These are phyloP conservation scores for Rhodamnia argentea DNA, from an alignment of 345 rosid species.

Conservation along the genomic window DNA sequence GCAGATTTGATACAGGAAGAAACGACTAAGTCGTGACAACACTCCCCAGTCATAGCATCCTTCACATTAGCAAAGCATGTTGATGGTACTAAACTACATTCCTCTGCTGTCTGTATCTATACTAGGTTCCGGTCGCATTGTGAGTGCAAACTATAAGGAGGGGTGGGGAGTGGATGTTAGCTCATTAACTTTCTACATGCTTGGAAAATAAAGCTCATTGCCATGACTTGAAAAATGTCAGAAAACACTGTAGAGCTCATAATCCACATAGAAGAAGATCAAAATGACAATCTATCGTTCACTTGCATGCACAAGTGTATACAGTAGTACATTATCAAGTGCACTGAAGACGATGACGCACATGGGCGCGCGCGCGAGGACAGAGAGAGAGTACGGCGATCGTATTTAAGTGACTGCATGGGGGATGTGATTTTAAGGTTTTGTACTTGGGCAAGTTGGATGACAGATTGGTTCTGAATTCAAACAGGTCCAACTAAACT, in stretches of 20 bases:
- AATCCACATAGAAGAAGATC: background rate
- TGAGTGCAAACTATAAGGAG: background rate
- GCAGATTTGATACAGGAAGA: constrained; percentile 27
- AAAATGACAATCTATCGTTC: background rate
- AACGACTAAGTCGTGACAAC: constrained; percentile 17
- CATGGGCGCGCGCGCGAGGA: background rate
- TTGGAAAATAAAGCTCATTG: background rate
- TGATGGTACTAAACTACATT: background rate
- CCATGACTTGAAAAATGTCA: background rate
- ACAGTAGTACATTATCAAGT: background rate
- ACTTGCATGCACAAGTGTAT: background rate
- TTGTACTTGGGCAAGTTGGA: background rate
- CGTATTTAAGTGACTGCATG: background rate
- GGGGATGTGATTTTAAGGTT: background rate
- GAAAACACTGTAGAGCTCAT: background rate
- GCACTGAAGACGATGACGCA: background rate
- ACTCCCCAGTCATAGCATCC: constrained; percentile 1
- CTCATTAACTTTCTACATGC: background rate
- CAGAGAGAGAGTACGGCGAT: background rate
- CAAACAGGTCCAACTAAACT: background rate
- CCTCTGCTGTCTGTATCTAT: background rate
- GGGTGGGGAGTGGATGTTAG: background rate
- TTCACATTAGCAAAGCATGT: background rate
- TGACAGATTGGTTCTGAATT: background rate
- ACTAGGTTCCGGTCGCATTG: background rate